Percentiles rank a stretch among this genome's conserved stretches.
phyloP scores from a whole-genome alignment of 2,329 filamentous ascomycete species.

The Arthroderma sp. region DNA sequence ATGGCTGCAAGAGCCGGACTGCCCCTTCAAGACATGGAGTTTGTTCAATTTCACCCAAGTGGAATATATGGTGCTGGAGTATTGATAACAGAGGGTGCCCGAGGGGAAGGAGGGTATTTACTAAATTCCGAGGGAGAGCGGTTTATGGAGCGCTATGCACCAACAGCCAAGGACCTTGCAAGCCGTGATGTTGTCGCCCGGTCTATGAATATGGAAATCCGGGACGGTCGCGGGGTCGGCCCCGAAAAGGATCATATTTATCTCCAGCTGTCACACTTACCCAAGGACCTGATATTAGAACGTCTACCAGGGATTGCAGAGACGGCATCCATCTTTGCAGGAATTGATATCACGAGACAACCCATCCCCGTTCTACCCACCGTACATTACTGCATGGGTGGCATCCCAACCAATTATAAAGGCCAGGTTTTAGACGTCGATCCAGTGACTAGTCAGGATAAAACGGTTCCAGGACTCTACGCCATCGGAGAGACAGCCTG shows the following conservation, averaged over 20 bases:
- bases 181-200: slow-evolving; percentile 79
- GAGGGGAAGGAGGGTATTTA: slow-evolving; percentile 83
- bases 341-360: slow-evolving; percentile 79
- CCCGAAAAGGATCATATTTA: slow-evolving; percentile 86
- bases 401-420: slow-evolving; percentile 82
- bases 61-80: slow-evolving; percentile 88
- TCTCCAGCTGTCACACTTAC: slow-evolving; percentile 79
- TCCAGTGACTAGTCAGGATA: slow-evolving; percentile 55
- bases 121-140: slow-evolving; percentile 84
- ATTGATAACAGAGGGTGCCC: slow-evolving; percentile 80
- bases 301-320: slow-evolving; percentile 86
- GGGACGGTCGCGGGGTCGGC: slow-evolving; percentile 78
- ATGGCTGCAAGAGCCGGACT: slow-evolving; percentile 86
- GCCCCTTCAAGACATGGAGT: slow-evolving; percentile 86
- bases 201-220: slow-evolving; percentile 87
- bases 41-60: slow-evolving; percentile 87
- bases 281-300: slow-evolving; percentile 70
- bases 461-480: slow-evolving; percentile 75
- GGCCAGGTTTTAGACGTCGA: slow-evolving; percentile 81
- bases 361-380: slow-evolving; percentile 80
- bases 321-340: slow-evolving; percentile 79
- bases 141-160: slow-evolving; percentile 89
- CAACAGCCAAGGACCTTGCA: slow-evolving; percentile 82
- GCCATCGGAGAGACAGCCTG: slow-evolving; percentile 83
- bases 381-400: slow-evolving; percentile 93